Evolutionary conservation across 139 green algal genomes (phyloP), one percentile per base, ranked within the genome.

Genomic region (Chlorella vulgaris): DNA sequence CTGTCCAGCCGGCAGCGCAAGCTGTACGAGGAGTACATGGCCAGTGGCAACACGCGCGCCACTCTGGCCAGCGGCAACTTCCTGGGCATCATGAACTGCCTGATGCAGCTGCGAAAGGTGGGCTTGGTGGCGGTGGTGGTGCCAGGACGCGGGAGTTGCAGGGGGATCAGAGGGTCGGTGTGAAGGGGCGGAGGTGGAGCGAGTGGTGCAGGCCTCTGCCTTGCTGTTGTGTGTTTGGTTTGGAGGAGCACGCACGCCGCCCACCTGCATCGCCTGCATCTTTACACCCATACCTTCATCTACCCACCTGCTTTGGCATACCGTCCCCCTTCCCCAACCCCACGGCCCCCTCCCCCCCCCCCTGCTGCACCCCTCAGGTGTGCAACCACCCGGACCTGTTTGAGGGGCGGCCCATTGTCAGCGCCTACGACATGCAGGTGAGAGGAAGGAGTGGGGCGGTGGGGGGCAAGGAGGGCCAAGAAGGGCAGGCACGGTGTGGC

Each of bases 321-420:
- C 47, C 15, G 8, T 29, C 29, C 22, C 13, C 15, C 15, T 29
- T 29, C 65, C 65, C 47, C 65, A 8, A 24, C 33, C 13, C 68
- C 26, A 35, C 42, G 0, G 61, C 35, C 10, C 39, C 26, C 35
- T 35, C 60, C 0, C 26, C 19, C 1, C 38, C 38, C 15, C 28
- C 55, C 55, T n/a, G 5, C 55, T 5, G 18, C 18, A 21, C 18
- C 5, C 21, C 18, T 58, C 88, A 95, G 91, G 95, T 98, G 40
- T 99, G 96, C 91, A 99, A 99, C 88, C 96, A 99, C 85, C 96
- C 96, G 10, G 96, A 99, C 87, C 84, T 99, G 39, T 99, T 99
- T 89, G 96, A 98, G 82, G 94, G 92, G 1, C 90, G 96, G 3
- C 78, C 93, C 26, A 99, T 99, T 69, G 86, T 98, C 5, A 94